phyloP scores from a whole-genome alignment of 164 flowering plant genomes.

The Vitis rotundifolia region DNA sequence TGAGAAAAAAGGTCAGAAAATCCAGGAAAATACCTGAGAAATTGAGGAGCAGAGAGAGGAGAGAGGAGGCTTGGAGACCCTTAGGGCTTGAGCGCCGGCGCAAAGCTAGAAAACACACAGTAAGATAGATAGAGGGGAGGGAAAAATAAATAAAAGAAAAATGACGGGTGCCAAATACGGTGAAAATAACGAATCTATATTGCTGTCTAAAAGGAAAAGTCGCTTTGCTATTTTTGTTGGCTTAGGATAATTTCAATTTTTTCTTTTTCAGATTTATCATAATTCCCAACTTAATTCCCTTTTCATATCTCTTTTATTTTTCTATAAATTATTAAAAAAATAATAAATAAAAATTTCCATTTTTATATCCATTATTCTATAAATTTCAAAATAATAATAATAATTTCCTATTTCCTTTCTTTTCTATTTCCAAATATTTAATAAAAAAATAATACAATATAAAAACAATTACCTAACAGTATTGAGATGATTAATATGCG shows the following conservation, averaged over 20 bases:
- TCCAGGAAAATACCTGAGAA: slow-evolving; percentile 6
- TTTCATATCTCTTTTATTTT: no score
- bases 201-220: no score
- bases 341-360: no score
- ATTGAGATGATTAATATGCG: background rate
- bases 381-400: no score
- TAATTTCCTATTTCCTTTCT: background rate
- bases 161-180: background rate
- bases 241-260: background rate
- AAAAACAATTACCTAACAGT: background rate
- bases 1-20: no score
- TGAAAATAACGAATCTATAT: slow-evolving; percentile 7
- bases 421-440: background rate
- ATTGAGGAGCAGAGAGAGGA: background rate
- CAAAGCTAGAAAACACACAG: background rate
- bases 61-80: background rate
- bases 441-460: no score
- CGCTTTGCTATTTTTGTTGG: background rate
- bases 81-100: slow-evolving; percentile 24
- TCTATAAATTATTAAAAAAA: no score
- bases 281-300: no score
- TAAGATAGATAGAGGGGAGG: slow-evolving; percentile 8
- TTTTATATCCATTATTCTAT: no score
- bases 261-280: background rate
- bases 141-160: slow-evolving; percentile 7